Conservation (phyloP, 208 protist species). For the Leishmania martiniquensis region DNA sequence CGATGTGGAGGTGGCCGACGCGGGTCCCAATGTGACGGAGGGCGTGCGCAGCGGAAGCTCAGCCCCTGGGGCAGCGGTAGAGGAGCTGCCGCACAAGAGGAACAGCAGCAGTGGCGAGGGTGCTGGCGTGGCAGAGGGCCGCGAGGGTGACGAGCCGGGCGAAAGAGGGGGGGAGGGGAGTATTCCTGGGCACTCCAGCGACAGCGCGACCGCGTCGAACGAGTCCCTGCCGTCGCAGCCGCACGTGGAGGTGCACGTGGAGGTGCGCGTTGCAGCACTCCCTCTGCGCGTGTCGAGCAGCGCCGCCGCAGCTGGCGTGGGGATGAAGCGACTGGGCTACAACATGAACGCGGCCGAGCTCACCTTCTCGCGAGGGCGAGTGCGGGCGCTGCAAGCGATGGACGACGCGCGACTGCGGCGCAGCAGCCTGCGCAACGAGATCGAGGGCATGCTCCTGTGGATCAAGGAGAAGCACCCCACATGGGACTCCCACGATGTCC, state of each 20-base stretch:
- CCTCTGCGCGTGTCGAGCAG: constrained; percentile 1
- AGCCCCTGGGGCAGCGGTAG: background rate
- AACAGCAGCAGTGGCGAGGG: background rate
- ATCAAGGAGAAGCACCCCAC: constrained; percentile 43
- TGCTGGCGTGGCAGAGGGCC: background rate
- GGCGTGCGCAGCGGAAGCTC: background rate
- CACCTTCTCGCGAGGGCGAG: constrained; percentile 23
- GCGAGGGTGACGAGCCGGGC: background rate
- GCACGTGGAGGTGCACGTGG: background rate
- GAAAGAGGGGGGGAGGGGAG: background rate
- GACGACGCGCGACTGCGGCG: constrained; percentile 52
- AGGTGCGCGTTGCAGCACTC: background rate
- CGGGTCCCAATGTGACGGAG: background rate
- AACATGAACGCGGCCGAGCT: constrained; percentile 49
- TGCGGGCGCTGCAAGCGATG: constrained; percentile 45
- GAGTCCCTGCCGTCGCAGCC: background rate
- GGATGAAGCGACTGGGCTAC: constrained; percentile 4
- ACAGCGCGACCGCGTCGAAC: background rate
- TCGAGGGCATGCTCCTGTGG: constrained; percentile 58
- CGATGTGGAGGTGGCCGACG: constrained; percentile 21
- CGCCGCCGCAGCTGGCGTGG: background rate
- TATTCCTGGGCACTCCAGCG: background rate
- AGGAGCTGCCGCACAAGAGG: background rate
- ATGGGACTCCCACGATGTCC: constrained; percentile 29
- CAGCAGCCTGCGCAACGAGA: constrained; percentile 67